A percentile compares a stretch with the other conserved stretches of the same genome.
Evolutionary conservation across 345 rosid species (phyloP).

Genomic region (Populus simonii): DNA sequence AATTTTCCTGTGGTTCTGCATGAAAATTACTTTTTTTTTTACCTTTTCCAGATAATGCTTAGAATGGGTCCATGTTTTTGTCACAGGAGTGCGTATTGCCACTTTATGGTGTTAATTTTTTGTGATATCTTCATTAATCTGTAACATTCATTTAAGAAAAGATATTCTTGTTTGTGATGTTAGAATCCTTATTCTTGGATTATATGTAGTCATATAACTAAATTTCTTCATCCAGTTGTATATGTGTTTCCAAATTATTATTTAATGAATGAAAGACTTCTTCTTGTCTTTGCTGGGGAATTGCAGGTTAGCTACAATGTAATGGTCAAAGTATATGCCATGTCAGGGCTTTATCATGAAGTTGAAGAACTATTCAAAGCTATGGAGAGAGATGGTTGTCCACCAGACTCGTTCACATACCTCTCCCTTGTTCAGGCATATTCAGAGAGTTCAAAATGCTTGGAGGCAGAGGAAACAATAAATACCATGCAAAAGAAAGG

Average conservation of each 20-base stretch:
- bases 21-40: background rate
- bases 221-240: background rate
- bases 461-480: constrained; percentile 60
- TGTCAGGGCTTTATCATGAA: constrained; percentile 41
- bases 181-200: background rate
- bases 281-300: constrained; percentile 10
- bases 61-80: background rate
- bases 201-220: background rate
- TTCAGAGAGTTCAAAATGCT: constrained; percentile 41
- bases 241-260: constrained; percentile 1
- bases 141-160: background rate
- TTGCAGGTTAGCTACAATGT: constrained; percentile 76
- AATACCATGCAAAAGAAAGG: constrained; percentile 50
- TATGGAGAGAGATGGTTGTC: constrained; percentile 54
- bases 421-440: constrained; percentile 60
- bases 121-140: background rate
- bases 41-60: background rate
- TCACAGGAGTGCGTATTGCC: background rate
- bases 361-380: constrained; percentile 50
- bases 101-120: background rate
- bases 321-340: constrained; percentile 51
- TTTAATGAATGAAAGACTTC: background rate
- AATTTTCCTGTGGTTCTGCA: background rate
- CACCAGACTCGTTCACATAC: constrained; percentile 49
- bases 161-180: background rate